Base-by-base conservation (phyloP, 306 rosid genomes). In the Glycine soja region DNA sequence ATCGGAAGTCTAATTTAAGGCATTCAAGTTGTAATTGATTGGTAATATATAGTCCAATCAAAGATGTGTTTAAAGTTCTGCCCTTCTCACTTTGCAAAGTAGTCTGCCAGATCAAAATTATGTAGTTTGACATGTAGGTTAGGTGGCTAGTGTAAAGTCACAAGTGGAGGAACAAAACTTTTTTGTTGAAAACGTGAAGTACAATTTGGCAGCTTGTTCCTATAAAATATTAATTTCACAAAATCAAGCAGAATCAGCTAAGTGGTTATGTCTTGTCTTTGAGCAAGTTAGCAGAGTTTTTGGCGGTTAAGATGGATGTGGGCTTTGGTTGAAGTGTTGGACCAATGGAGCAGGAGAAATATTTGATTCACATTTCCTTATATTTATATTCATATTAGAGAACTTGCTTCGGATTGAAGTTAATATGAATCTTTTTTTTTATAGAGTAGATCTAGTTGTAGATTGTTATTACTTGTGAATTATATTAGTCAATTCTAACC, bases 171-270 rank as follows among this genome's bases (percentile, higher is more conserved):
- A 14, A 54, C 43, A 11, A 48, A 43, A 66, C 56, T 24, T 43
- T 13, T 2, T 8, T n/a, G n/a, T n/a, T n/a, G n/a, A n/a, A n/a
- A n/a, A n/a, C n/a, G n/a, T n/a, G n/a, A 18, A 24, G 24, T 30
- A 53, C 40, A 18, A 36, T 51, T 70, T 19, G 78, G 61, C 59
- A 59, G 18, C 16, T 10, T 72, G 32, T 24, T n/a, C 15, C 76
- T 54, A 46, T 68, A 12, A 56, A 75, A 16, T 67, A 82, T 67
- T 47, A 18, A 67, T 46, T 46, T 69, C 40, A 48, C 16, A 70
- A 76, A 50, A 53, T 48, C 85, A 74, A 65, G 64, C 43, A 67
- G 50, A 74, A 74, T 32, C 61, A 68, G 32, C 38, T 66, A 30
- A 47, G 77, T 58, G 45, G 73, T 69, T 58, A 18, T 15, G 75